phyloP scores from a whole-genome alignment of 129 eudicot genomes.

The Deinandra increscens region DNA sequence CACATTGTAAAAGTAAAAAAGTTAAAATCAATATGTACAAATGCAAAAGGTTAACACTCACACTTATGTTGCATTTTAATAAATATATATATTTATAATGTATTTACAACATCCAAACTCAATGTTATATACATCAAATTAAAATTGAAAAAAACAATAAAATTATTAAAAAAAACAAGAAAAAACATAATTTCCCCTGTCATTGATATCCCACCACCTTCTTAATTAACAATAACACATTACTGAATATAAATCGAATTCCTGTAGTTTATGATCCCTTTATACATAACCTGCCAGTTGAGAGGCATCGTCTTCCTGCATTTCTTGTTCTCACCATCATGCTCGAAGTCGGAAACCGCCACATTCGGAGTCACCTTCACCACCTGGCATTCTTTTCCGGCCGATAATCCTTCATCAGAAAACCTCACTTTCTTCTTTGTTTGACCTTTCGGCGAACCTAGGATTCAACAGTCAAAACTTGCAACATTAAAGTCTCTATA shows the following conservation, averaged over 20 bases:
- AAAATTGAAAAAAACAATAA: not conserved
- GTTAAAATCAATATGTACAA: too few species aligned
- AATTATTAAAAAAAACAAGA: not conserved
- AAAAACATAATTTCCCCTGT: conserved; percentile 31
- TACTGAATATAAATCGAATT: conserved; percentile 33
- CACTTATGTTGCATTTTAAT: too few species aligned
- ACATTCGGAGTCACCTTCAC: conserved; percentile 1
- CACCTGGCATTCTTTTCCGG: not conserved
- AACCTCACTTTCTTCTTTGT: conserved; percentile 74
- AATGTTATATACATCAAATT: not conserved
- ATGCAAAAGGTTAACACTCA: too few species aligned
- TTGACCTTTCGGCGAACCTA: conserved; percentile 40
- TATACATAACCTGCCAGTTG: conserved; percentile 78
- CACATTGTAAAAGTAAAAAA: too few species aligned
- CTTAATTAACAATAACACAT: conserved; percentile 6
- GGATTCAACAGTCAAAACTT: not conserved
- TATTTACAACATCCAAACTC: not conserved
- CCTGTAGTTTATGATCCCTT: conserved; percentile 61
- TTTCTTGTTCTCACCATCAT: conserved; percentile 31
- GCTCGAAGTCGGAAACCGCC: conserved; percentile 8
- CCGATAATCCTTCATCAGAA: conserved; percentile 24
- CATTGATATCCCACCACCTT: conserved; percentile 32
- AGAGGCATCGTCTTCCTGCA: conserved; percentile 55
- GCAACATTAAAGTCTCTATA: not conserved
- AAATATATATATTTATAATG: not conserved